Percentiles rank a stretch among this genome's conserved stretches.
These are phyloP conservation scores for Fistulinella cinereoalba DNA, from an alignment of 1,284 basidiomycete genomes.

Conservation along the genomic window DNA sequence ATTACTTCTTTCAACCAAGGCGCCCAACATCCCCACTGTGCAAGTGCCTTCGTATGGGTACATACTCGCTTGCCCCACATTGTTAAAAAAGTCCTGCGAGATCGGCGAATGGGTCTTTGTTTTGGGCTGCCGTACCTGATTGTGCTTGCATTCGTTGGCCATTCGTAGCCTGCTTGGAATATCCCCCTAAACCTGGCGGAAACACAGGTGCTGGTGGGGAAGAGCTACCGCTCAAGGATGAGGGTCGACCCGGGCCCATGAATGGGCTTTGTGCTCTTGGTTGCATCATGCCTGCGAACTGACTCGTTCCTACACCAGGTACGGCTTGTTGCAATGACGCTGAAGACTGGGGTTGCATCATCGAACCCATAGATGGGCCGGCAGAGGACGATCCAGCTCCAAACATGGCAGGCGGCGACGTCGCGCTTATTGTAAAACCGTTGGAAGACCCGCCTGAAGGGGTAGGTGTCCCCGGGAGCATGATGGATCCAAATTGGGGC, in stretches of 20 bases:
- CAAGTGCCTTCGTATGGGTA: too few relatives aligned
- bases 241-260: conserved; percentile 13
- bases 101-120: conserved; percentile 80
- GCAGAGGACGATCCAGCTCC: conserved; percentile 7
- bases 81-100: conserved; percentile 70
- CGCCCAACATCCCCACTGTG: too few relatives aligned
- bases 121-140: conserved; percentile 33
- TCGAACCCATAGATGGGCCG: conserved; percentile 22
- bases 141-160: conserved; percentile 21
- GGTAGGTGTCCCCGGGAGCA: conserved; percentile 49
- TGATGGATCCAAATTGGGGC: conserved; percentile 46
- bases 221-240: conserved; percentile 10
- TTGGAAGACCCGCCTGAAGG: conserved; percentile 20
- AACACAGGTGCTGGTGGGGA: conserved; percentile 21
- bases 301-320: conserved; percentile 6
- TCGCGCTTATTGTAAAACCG: conserved; percentile 14
- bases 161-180: conserved; percentile 15
- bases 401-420: conserved; percentile 17
- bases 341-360: conserved; percentile 8
- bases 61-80: too few relatives aligned
- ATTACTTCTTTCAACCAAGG: not conserved
- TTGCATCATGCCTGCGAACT: conserved; percentile 16
- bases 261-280: conserved; percentile 16
- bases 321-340: not conserved
- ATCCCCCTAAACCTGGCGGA: conserved; percentile 9